Conservation (phyloP, 495 filamentous ascomycete genomes). For the Lasiosphaeria ovina region DNA sequence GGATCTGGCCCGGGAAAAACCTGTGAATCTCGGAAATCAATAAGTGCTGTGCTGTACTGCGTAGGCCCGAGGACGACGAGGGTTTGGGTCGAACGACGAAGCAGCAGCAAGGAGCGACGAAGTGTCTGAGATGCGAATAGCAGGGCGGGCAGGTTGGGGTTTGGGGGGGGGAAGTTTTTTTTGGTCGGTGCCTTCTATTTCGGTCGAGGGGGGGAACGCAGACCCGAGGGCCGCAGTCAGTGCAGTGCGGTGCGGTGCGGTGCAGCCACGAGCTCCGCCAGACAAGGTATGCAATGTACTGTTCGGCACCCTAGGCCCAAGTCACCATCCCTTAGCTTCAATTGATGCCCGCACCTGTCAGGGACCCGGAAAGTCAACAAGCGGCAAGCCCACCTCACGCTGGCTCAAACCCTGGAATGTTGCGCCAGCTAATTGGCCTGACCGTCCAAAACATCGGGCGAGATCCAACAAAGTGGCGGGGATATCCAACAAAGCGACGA, state of each 20-base stretch:
- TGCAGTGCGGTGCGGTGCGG: slow-evolving; percentile 6
- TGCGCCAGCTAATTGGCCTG: slow-evolving; percentile 28
- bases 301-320: too few relatives aligned
- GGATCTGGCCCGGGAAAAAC: background rate
- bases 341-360: slow-evolving; percentile 13
- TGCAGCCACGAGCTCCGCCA: slow-evolving; percentile 22
- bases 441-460: slow-evolving; percentile 15
- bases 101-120: slow-evolving; percentile 4
- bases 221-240: background rate
- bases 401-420: slow-evolving; percentile 24
- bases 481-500: slow-evolving; percentile 35
- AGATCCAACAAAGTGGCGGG: slow-evolving; percentile 34
- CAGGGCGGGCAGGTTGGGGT: slow-evolving; percentile 16
- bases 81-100: too few relatives aligned
- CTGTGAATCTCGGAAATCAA: too few relatives aligned
- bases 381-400: background rate
- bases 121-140: slow-evolving; percentile 13
- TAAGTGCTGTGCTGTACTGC: too few relatives aligned
- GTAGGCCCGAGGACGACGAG: too few relatives aligned
- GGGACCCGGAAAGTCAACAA: slow-evolving; percentile 8
- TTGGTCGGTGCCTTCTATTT: slow-evolving; percentile 29
- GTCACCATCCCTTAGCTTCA: slow-evolving; percentile 11
- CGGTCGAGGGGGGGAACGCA: slow-evolving; percentile 14
- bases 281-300: slow-evolving; percentile 1
- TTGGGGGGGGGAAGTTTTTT: slow-evolving; percentile 29